These are phyloP conservation scores for Starmera amethionina DNA, from an alignment of 805 yeast genomes.

Conservation along the genomic window DNA sequence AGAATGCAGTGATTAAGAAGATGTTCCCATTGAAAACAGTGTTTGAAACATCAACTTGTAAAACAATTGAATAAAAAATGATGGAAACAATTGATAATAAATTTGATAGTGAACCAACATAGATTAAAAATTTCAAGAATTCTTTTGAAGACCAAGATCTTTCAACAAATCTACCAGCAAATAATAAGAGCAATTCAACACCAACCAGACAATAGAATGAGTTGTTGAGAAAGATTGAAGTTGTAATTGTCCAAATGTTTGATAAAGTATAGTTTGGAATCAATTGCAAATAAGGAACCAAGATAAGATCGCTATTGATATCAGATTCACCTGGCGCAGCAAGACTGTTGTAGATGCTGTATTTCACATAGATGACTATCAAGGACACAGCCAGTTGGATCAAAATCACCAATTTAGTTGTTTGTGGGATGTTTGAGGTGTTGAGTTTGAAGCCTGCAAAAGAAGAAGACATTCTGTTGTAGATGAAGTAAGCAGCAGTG, in stretches of 20 bases:
- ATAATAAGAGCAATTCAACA: conserved; percentile 37
- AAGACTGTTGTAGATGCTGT: conserved; percentile 21
- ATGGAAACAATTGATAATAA: conserved; percentile 21
- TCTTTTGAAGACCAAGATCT: conserved; percentile 53
- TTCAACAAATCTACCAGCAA: conserved; percentile 62
- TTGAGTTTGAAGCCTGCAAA: conserved; percentile 11
- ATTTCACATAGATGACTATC: conserved; percentile 32
- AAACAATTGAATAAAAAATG: conserved; percentile 15
- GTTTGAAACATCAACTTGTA: conserved; percentile 20
- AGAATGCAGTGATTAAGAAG: conserved; percentile 45
- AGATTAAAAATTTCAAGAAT: conserved; percentile 34
- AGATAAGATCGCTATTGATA: conserved; percentile 29
- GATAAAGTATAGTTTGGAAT: conserved; percentile 46
- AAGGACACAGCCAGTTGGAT: conserved; percentile 30
- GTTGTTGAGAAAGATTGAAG: conserved; percentile 58
- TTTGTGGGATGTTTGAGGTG: conserved; percentile 29
- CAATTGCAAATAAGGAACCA: conserved; percentile 51
- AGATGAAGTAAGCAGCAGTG: conserved; percentile 14
- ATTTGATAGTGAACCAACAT: conserved; percentile 47
- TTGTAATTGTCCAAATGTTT: conserved; percentile 56
- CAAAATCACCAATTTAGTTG: conserved; percentile 35
- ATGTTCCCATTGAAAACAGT: conserved; percentile 43
- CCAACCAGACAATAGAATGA: conserved; percentile 34
- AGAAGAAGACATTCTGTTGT: conserved; percentile 14
- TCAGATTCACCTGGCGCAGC: conserved; percentile 12